Evolutionary conservation across 2,329 filamentous ascomycete genomes (phyloP).

Genomic region (Elsinoe arachidis): DNA sequence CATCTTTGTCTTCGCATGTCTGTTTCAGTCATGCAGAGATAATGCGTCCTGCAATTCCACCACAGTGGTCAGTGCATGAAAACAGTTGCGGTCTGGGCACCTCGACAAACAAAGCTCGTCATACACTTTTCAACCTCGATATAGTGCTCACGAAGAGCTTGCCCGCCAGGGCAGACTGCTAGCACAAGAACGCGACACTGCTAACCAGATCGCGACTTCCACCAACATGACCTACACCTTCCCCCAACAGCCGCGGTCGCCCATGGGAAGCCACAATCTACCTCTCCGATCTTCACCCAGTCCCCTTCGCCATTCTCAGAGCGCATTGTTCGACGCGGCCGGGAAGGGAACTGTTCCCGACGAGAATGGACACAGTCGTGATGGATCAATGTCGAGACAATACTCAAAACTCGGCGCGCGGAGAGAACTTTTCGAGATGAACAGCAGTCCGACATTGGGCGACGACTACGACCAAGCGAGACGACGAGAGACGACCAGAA

Average conservation of each 20-base stretch:
- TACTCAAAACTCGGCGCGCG: conserved; percentile 8
- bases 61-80: conserved; percentile 10
- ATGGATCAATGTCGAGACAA: background rate
- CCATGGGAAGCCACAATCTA: conserved; percentile 13
- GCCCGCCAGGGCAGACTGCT: conserved; percentile 10
- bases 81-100: conserved; percentile 8
- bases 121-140: background rate
- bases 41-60: conserved; percentile 4
- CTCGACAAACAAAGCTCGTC: conserved; percentile 9
- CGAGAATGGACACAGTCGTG: conserved; percentile 4
- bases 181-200: background rate
- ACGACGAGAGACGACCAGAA: background rate
- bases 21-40: conserved; percentile 5
- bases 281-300: conserved; percentile 12
- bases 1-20: background rate
- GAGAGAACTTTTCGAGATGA: conserved; percentile 12
- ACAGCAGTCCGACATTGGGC: conserved; percentile 3
- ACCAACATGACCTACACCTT: conserved; percentile 12
- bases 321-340: background rate
- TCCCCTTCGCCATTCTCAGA: conserved; percentile 13
- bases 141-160: background rate
- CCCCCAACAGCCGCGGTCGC: conserved; percentile 9
- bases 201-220: background rate
- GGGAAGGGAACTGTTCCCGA: background rate
- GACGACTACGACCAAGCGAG: background rate